Base-by-base conservation (phyloP, 2,329 filamentous ascomycete genomes). In the Microsporum audouinii region DNA sequence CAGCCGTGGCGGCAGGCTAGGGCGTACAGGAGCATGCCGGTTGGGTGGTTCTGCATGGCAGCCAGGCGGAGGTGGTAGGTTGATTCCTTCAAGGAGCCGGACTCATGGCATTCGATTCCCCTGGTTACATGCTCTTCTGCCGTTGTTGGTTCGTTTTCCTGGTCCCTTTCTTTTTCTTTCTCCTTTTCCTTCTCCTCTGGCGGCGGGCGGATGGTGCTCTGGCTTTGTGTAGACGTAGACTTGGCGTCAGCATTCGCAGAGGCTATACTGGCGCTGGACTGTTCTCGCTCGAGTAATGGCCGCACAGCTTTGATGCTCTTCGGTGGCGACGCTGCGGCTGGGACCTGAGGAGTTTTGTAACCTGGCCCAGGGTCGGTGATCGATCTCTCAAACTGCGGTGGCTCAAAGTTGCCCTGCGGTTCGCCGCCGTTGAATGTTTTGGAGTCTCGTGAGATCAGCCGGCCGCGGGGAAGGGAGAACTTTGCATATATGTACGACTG, bases 41-140 rank as follows among this genome's bases (percentile, higher is more conserved):
- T 96, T 0, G 94, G 89, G 62, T 95, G 84, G 55, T 90, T 89
- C 61, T 89, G 86, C 67, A 86, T 85, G 0, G 94, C 92, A 2
- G 94, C 94, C 63, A 95, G 83, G 38, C 94, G 88, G 51, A 99
- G 81, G 71, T 99, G 94, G 71, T 97, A 99, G 0, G 94, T 97
- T 0, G 92, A 97, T 73, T 97, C 91, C 65, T 91, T 91, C 34
- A 96, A 78, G 8, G 88, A 87, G 17, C 92, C 92, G 55, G 86
- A 85, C 71, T 96, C 89, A 70, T 99, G 94, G 63, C 90, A 87
- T 64, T 89, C 86, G 61, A 99, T 94, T 6, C 90, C 94, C 75
- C 92, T 94, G 33, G 87, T 82, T 53, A 97, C 83, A 71, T 99
- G 92, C 63, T 97, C 88, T 66, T 97, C 91, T 0, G 89, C 72